Evolutionary conservation across 352 stramenopile species (phyloP).

Genomic region (Peronospora belbahrii): DNA sequence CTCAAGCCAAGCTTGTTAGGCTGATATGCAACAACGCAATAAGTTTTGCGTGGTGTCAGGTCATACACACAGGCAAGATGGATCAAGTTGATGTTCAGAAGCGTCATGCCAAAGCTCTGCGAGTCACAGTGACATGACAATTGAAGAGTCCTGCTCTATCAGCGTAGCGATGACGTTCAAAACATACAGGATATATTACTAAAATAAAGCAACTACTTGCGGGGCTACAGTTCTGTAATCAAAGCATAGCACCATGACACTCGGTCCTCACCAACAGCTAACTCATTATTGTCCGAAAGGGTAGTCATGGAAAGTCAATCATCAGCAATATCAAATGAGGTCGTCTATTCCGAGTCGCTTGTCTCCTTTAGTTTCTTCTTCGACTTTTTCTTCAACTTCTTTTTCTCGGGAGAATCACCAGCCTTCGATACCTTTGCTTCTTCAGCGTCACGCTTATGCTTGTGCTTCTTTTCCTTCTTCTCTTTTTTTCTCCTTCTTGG

Average conservation of each 20-base stretch:
- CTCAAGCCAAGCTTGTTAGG: slow-evolving; percentile 17
- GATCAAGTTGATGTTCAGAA: background rate
- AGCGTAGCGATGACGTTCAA: background rate
- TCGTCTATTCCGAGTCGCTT: slow-evolving; percentile 65
- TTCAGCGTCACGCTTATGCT: slow-evolving; percentile 70
- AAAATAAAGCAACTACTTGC: slow-evolving; percentile 13
- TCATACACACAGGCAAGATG: background rate
- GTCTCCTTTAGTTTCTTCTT: slow-evolving; percentile 75
- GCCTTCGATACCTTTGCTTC: slow-evolving; percentile 31
- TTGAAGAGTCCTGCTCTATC: too few relatives aligned
- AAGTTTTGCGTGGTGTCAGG: background rate
- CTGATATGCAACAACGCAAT: background rate
- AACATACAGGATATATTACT: slow-evolving; percentile 28
- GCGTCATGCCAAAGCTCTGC: background rate
- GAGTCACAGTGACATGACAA: too few relatives aligned
- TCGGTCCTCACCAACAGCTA: slow-evolving; percentile 16
- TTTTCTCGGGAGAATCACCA: slow-evolving; percentile 75
- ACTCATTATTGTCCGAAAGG: slow-evolving; percentile 20
- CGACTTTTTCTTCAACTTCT: slow-evolving; percentile 81
- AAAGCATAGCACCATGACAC: slow-evolving; percentile 5
- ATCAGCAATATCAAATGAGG: slow-evolving; percentile 1
- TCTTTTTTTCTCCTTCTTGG: slow-evolving; percentile 60
- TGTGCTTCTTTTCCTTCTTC: slow-evolving; percentile 63
- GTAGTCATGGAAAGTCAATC: slow-evolving; percentile 24
- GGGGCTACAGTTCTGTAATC: background rate